These are phyloP conservation scores for Hygrocybe punicea DNA, from an alignment of 768 basidiomycete species.

Conservation along the genomic window DNA sequence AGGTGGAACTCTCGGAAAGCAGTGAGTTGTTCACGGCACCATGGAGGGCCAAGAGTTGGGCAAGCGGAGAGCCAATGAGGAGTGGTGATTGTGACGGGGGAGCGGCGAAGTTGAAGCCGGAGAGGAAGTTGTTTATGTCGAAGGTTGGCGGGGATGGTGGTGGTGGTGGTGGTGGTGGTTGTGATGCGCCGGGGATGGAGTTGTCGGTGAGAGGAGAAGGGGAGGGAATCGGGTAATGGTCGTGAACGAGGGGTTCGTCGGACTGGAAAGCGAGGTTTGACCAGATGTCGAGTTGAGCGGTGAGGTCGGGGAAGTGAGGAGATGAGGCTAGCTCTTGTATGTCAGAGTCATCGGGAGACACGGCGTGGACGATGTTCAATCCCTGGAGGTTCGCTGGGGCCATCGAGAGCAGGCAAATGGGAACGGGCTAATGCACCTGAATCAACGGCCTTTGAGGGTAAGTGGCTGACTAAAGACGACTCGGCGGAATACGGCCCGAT, in stretches of 20 bases:
- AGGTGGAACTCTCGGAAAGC: constrained; percentile 13
- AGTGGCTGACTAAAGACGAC: background rate
- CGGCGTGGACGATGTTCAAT: constrained; percentile 72
- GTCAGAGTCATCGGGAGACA: constrained; percentile 38
- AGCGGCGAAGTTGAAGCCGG: constrained; percentile 39
- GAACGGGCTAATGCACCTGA: background rate
- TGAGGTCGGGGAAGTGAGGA: constrained; percentile 68
- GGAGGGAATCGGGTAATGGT: constrained; percentile 51
- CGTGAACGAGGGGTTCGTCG: constrained; percentile 24
- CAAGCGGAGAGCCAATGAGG: constrained; percentile 32
- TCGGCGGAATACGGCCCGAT: background rate
- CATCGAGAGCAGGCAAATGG: constrained; percentile 38
- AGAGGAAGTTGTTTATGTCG: constrained; percentile 40
- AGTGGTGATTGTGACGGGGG: constrained; percentile 44
- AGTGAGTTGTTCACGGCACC: constrained; percentile 20
- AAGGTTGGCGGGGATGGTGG: constrained; percentile 21
- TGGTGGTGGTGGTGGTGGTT: constrained; percentile 32
- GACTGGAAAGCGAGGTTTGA: constrained; percentile 72
- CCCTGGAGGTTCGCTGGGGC: constrained; percentile 66
- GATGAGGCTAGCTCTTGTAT: constrained; percentile 59
- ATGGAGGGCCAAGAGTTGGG: constrained; percentile 20
- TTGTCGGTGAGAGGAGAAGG: constrained; percentile 38
- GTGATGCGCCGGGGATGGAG: constrained; percentile 23
- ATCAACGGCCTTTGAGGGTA: background rate
- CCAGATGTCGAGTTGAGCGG: constrained; percentile 80